Base-by-base conservation (phyloP, 805 yeast species). In the Myxozyma melibiosi region DNA sequence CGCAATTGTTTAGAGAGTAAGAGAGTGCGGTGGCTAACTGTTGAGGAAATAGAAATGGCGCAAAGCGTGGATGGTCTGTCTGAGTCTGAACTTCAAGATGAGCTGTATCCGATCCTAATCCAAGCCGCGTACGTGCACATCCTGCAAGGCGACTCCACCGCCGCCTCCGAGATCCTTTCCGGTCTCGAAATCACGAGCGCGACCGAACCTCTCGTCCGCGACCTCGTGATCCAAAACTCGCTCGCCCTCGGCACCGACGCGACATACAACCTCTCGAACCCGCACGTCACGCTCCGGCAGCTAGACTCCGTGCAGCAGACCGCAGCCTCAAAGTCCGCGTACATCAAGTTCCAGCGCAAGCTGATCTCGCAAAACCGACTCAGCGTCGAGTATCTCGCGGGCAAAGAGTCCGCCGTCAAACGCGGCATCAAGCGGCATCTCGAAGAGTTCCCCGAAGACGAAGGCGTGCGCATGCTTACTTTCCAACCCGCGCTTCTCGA, bases 51-150 rank as follows among this genome's bases (percentile, higher is more conserved):
- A 51, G 60, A 44, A 16, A 33, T 58, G 39, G 60, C 56, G 24
- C 58, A 50, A 22, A 25, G 39, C n/a, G 13, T 55, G 13, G 80
- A 76, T 25, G 71, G 58, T 5, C 44, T 70, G 35, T 73, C 77
- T 27, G 73, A 71, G 6, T 78, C 76, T 7, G 88, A 84, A 57
- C 72, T 76, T 48, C 67, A 73, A 4, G 65, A 70, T 40, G 89
- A 85, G 66, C 65, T 81, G 28, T 74, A 76, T 22, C 88, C 89
- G 16, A 83, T 85, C 20, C 69, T 77, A 56, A 68, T 84, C 42
- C 86, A 86, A 62, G 79, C 79, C 30, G 84, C 88, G 1, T 84
- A 78, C 64, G 79, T 81, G 18, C 71, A 80, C 51, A 78, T 76
- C 35, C 54, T 72, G 14, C 45, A 62, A 37, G 79, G 79, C 6